These are phyloP conservation scores for Pneumocystis oryctolagi DNA, from an alignment of 1,139 yeast species.

Conservation along the genomic window DNA sequence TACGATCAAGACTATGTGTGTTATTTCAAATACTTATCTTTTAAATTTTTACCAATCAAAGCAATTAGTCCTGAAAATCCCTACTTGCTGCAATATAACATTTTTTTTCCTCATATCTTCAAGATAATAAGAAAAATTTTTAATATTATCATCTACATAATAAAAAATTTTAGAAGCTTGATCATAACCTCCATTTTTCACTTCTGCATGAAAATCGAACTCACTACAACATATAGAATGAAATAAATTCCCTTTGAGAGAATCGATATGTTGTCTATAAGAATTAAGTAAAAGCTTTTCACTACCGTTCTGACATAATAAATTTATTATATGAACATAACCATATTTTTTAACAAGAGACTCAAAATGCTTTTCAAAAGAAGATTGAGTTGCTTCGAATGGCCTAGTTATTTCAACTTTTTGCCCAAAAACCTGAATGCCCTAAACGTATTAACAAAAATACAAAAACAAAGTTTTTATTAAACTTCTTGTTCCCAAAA, in stretches of 20 bases:
- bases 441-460: constrained; percentile 16
- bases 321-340: constrained; percentile 68
- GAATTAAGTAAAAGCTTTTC: constrained; percentile 62
- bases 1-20: constrained; percentile 49
- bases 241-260: constrained; percentile 27
- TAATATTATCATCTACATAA: constrained; percentile 45
- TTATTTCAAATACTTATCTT: background rate
- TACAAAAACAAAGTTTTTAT: background rate
- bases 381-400: constrained; percentile 80
- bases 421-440: constrained; percentile 47
- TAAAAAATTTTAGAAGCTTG: constrained; percentile 65
- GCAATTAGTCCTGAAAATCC: constrained; percentile 84
- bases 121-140: constrained; percentile 67
- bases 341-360: constrained; percentile 62
- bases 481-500: constrained; percentile 86
- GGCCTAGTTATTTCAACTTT: constrained; percentile 82
- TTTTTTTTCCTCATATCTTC: constrained; percentile 26
- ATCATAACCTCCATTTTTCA: constrained; percentile 73
- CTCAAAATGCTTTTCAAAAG: constrained; percentile 69
- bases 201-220: constrained; percentile 89
- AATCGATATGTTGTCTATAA: constrained; percentile 42
- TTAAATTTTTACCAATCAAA: constrained; percentile 44
- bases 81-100: constrained; percentile 60
- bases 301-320: constrained; percentile 62
- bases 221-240: constrained; percentile 39